Base-by-base conservation (phyloP, 352 stramenopile species). In the Pythium rhizo-oryzae region DNA sequence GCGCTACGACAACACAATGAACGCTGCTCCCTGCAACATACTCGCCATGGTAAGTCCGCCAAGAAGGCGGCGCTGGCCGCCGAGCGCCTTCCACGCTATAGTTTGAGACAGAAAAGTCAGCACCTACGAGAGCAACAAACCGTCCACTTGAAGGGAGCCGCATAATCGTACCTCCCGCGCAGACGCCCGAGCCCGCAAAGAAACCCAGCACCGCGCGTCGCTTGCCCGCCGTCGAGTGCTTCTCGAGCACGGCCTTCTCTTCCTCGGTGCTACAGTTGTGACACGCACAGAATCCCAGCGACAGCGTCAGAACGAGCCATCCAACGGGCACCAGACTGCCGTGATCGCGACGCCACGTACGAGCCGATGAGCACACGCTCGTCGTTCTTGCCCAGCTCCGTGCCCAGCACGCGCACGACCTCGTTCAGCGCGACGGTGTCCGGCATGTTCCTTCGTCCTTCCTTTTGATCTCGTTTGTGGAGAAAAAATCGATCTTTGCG, bases 401-500 rank as follows among this genome's bases (percentile, higher is more conserved):
- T 74, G 64, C 78, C 81, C 47, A 93, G 75, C 70, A 88, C 80
- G 65, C 81, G 79, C 62, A 93, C 85, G 54, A 84, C 79, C 47
- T 91, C 81, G 75, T 93, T 84, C 66, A 85, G 58, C 23, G 76
- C 70, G 46, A 70, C 71, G 37, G n/a, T 64, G 30, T 62, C 54
- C 16, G 18, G 24, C 68, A 70, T 74, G 39, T 5, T 62, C 15
- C 19, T 44, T 16, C 3, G 41, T 7, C 3, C 28, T 33, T 33
- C 28, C 7, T n/a, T 47, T n/a, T n/a, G 41, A n/a, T 47, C 35
- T 41, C 35, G 35, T 41, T 11, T 41, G 35, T 47, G 15, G 41
- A 8, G 41, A 4, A 47, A 4, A 47, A 16, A n/a, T 25, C 21
- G 39, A 62, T 53, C 43, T 62, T 37, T 24, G 6, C 1, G 13